Evolutionary conservation across 257 asterid genomes (phyloP).

Genomic region (Echium plantagineum): DNA sequence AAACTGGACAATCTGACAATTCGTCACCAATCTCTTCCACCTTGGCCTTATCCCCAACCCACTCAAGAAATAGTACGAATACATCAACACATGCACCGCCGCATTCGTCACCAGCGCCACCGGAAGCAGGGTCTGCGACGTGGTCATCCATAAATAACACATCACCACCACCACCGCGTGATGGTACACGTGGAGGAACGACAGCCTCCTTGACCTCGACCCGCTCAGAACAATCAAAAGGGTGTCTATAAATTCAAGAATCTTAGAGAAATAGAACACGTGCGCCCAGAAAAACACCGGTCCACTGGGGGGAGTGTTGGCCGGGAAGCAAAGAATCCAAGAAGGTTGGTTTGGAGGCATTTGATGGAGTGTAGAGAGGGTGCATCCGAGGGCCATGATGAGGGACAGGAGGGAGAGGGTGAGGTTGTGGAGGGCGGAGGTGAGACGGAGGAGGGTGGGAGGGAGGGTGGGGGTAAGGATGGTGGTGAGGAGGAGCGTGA

Average conservation of each 20-base stretch:
- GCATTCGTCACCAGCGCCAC: conserved; percentile 87
- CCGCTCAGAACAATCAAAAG: conserved; percentile 42
- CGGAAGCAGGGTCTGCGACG: conserved; percentile 73
- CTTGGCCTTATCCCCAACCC: conserved; percentile 58
- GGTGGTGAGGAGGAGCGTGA: conserved; percentile 44
- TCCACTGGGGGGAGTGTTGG: conserved; percentile 45
- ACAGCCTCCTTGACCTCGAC: conserved; percentile 43
- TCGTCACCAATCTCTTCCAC: conserved; percentile 85
- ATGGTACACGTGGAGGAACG: conserved; percentile 94
- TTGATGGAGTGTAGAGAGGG: conserved; percentile 58
- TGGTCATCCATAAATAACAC: conserved; percentile 66
- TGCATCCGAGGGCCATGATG: conserved; percentile 61
- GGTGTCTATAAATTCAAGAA: conserved; percentile 77
- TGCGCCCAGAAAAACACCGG: conserved; percentile 89
- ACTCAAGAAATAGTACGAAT: conserved; percentile 61
- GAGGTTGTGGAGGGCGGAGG: conserved; percentile 70
- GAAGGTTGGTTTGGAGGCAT: conserved; percentile 36
- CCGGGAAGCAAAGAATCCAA: conserved; percentile 82
- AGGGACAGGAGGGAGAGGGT: conserved; percentile 63
- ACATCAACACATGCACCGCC: conserved; percentile 84
- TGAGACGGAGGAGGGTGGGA: conserved; percentile 56
- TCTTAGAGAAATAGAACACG: conserved; percentile 70
- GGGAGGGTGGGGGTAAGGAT: conserved; percentile 21
- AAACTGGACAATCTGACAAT: conserved; percentile 72
- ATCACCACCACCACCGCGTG: conserved; percentile 74